Percentiles rank a stretch among this genome's conserved stretches.
Conservation (phyloP, 768 basidiomycete genomes). For the Termitomyces sp. region DNA sequence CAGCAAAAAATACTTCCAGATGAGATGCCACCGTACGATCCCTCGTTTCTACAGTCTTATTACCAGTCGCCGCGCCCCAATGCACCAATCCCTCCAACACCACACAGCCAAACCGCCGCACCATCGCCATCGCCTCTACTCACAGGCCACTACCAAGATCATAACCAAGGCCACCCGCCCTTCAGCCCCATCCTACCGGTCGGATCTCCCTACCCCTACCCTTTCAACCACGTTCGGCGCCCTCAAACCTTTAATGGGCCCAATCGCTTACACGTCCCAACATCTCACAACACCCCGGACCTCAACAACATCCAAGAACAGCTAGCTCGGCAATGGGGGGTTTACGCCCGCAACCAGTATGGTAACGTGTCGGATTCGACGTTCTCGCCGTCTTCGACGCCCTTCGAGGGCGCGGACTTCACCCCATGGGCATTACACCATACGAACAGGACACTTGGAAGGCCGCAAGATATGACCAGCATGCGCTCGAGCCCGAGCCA, state of each 20-base stretch:
- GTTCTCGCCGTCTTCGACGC: slow-evolving; percentile 71
- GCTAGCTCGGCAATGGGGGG: slow-evolving; percentile 71
- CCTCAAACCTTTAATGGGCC: slow-evolving; percentile 29
- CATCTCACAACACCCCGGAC: slow-evolving; percentile 19
- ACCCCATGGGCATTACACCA: slow-evolving; percentile 74
- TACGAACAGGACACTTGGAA: slow-evolving; percentile 43
- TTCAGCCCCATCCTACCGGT: slow-evolving; percentile 52
- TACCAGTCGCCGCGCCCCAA: slow-evolving; percentile 59
- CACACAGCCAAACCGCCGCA: slow-evolving; percentile 68
- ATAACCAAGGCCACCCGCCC: slow-evolving; percentile 20
- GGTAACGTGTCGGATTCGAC: slow-evolving; percentile 64
- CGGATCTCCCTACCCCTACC: slow-evolving; percentile 79
- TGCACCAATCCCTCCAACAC: slow-evolving; percentile 77
- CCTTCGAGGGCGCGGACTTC: slow-evolving; percentile 52
- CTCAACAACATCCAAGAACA: slow-evolving; percentile 57
- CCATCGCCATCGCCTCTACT: slow-evolving; percentile 68
- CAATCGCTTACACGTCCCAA: slow-evolving; percentile 7
- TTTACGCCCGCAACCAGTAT: slow-evolving; percentile 65
- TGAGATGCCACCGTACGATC: slow-evolving; percentile 56
- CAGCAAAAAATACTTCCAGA: slow-evolving; percentile 41
- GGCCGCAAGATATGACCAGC: slow-evolving; percentile 47
- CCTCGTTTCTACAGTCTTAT: slow-evolving; percentile 58
- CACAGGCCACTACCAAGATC: slow-evolving; percentile 40
- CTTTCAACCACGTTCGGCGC: slow-evolving; percentile 68
- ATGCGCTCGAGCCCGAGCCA: slow-evolving; percentile 70